Percentiles rank a stretch among this genome's conserved stretches.
Conservation (phyloP, 1,284 basidiomycete species). For the Ustilago xerochloae region DNA sequence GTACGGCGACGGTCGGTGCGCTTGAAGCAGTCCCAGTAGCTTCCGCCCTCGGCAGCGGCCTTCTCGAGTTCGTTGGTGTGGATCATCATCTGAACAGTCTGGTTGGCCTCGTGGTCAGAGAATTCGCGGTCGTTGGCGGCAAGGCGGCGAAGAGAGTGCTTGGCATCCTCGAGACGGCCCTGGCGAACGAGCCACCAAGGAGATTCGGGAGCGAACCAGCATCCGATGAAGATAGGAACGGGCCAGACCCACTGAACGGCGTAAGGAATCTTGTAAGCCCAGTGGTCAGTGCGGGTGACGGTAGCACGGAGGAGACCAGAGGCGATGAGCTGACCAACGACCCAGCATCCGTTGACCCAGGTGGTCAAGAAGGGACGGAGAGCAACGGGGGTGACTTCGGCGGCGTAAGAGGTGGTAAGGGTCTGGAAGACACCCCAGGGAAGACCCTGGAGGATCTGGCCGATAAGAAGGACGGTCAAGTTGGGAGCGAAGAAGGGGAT, state of each 20-base stretch:
- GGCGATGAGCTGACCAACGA: constrained; percentile 68
- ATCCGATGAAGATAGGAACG: constrained; percentile 63
- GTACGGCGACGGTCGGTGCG: constrained; percentile 70
- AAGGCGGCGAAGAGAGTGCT: constrained; percentile 68
- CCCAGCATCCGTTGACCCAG: constrained; percentile 72
- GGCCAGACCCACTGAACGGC: constrained; percentile 70
- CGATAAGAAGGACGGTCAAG: constrained; percentile 67
- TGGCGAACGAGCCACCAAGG: constrained; percentile 72
- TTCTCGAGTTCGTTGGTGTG: constrained; percentile 70
- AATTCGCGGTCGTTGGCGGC: constrained; percentile 57
- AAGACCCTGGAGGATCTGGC: constrained; percentile 69
- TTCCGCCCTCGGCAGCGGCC: constrained; percentile 64
- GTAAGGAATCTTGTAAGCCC: constrained; percentile 69
- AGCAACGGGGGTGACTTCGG: constrained; percentile 71
- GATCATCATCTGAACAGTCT: constrained; percentile 70
- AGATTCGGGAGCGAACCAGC: constrained; percentile 66
- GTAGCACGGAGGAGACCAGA: constrained; percentile 70
- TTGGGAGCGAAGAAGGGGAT: constrained; percentile 69
- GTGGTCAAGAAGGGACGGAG: constrained; percentile 71
- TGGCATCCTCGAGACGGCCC: constrained; percentile 71
- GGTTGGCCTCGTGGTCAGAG: constrained; percentile 68
- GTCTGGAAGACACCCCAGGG: constrained; percentile 71
- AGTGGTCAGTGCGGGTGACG: constrained; percentile 59
- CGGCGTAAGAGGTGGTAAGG: constrained; percentile 71
- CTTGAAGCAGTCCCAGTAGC: constrained; percentile 71